Evolutionary conservation across 2,329 filamentous ascomycete genomes (phyloP).

Genomic region (Gnomoniopsis sp.): DNA sequence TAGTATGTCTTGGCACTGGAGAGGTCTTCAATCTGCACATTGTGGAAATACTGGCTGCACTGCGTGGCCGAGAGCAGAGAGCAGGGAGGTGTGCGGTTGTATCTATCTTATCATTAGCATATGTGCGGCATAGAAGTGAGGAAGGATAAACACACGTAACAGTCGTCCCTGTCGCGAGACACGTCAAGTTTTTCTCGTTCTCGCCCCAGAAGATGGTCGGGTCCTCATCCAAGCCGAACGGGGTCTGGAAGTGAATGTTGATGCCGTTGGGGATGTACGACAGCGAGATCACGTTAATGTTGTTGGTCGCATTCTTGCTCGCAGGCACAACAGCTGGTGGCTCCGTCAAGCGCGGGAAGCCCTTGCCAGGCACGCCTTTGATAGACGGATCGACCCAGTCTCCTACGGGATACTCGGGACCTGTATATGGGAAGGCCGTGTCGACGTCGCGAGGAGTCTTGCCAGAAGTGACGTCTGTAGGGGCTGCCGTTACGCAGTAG

Average conservation of each 20-base stretch:
- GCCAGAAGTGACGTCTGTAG: neutral
- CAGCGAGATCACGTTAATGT: slow-evolving; percentile 49
- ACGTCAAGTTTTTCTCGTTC: slow-evolving; percentile 28
- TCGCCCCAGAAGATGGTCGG: slow-evolving; percentile 43
- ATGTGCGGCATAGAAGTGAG: neutral
- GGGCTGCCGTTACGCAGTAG: neutral
- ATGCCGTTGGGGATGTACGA: slow-evolving; percentile 46
- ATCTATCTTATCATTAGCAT: slow-evolving; percentile 26
- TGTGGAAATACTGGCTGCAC: slow-evolving; percentile 50
- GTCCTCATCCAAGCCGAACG: slow-evolving; percentile 44
- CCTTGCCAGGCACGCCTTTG: slow-evolving; percentile 49
- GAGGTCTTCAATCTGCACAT: slow-evolving; percentile 41
- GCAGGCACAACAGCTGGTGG: slow-evolving; percentile 45
- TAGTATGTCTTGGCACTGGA: slow-evolving; percentile 45
- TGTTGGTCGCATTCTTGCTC: slow-evolving; percentile 42
- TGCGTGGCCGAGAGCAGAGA: slow-evolving; percentile 42
- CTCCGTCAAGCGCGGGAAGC: slow-evolving; percentile 47
- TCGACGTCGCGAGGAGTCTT: slow-evolving; percentile 30
- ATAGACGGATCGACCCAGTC: slow-evolving; percentile 48
- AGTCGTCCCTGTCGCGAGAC: slow-evolving; percentile 34
- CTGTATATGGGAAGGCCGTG: slow-evolving; percentile 42
- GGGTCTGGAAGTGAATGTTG: slow-evolving; percentile 51
- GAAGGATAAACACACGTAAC: slow-evolving; percentile 32
- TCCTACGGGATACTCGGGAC: slow-evolving; percentile 44
- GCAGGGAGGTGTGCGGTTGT: slow-evolving; percentile 49